phyloP scores from a whole-genome alignment of 495 filamentous ascomycete genomes.

The Trichocladium uniseriatum region DNA sequence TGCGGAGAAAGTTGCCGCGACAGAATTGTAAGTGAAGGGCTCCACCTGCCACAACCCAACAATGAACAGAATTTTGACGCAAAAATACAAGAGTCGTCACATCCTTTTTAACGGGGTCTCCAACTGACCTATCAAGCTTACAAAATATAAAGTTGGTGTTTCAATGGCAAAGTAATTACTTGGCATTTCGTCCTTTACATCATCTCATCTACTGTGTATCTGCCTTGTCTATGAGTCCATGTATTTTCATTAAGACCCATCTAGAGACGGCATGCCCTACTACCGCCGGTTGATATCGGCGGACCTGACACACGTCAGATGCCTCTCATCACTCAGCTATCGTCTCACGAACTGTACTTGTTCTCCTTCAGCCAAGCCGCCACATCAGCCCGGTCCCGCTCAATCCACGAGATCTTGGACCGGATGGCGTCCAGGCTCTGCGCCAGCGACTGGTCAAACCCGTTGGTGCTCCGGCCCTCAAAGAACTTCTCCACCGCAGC shows the following conservation, averaged over 20 bases:
- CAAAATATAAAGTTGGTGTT: too few relatives aligned
- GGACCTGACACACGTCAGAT: conserved; percentile 16
- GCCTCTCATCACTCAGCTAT: neutral
- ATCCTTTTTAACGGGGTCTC: too few relatives aligned
- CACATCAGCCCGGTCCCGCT: conserved; percentile 48
- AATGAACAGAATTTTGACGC: neutral
- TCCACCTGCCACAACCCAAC: neutral
- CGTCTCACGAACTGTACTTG: conserved; percentile 22
- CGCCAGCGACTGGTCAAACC: conserved; percentile 51
- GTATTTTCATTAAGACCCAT: neutral
- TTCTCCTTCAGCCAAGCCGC: conserved; percentile 40
- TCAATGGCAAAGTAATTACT: too few relatives aligned
- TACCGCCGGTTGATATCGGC: neutral
- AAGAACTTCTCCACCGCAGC: conserved; percentile 76
- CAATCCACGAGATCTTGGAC: conserved; percentile 52
- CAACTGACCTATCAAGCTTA: too few relatives aligned
- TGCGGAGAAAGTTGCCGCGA: conserved; percentile 7
- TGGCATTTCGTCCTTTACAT: too few relatives aligned
- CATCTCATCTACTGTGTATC: too few relatives aligned
- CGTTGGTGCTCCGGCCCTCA: conserved; percentile 66
- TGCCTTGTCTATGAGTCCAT: too few relatives aligned
- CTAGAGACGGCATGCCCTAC: conserved; percentile 7
- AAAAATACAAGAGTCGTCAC: too few relatives aligned
- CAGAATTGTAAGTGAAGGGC: neutral
- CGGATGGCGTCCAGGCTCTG: conserved; percentile 53